Conservation (phyloP, 2,329 filamentous ascomycete genomes). For the Trichoderma citrinoviride region DNA sequence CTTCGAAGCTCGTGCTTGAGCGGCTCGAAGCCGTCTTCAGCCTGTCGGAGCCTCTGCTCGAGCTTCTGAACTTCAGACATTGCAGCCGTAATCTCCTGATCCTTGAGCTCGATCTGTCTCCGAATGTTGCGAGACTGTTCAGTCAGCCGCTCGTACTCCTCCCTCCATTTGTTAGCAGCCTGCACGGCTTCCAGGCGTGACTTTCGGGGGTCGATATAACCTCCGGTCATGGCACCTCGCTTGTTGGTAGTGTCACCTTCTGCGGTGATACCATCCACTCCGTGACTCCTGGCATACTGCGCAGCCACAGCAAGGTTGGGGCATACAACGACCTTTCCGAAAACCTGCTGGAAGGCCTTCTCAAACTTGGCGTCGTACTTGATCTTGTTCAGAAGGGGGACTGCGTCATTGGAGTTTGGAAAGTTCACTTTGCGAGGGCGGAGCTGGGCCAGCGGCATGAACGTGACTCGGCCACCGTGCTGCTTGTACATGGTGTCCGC, state of each 20-base stretch:
- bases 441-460: slow-evolving; percentile 87
- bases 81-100: slow-evolving; percentile 86
- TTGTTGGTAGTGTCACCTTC: slow-evolving; percentile 95
- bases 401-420: slow-evolving; percentile 80
- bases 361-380: slow-evolving; percentile 74
- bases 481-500: slow-evolving; percentile 76
- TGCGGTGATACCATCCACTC: slow-evolving; percentile 87
- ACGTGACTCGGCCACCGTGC: slow-evolving; percentile 83
- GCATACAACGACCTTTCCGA: slow-evolving; percentile 92
- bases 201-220: slow-evolving; percentile 81
- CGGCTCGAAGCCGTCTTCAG: slow-evolving; percentile 79
- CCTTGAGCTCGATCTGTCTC: slow-evolving; percentile 69
- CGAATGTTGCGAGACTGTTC: slow-evolving; percentile 64
- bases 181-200: slow-evolving; percentile 86
- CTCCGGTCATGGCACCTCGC: slow-evolving; percentile 91
- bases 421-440: slow-evolving; percentile 69
- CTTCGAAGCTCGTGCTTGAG: slow-evolving; percentile 72
- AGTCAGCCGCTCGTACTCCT: slow-evolving; percentile 67
- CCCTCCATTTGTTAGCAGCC: slow-evolving; percentile 69
- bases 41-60: slow-evolving; percentile 72
- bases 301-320: slow-evolving; percentile 83
- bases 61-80: slow-evolving; percentile 79
- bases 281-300: slow-evolving; percentile 89
- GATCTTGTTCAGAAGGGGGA: slow-evolving; percentile 83
- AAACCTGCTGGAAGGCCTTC: slow-evolving; percentile 88